Conservation (phyloP, 495 filamentous ascomycete genomes). For the Podospora pseudopauciseta region DNA sequence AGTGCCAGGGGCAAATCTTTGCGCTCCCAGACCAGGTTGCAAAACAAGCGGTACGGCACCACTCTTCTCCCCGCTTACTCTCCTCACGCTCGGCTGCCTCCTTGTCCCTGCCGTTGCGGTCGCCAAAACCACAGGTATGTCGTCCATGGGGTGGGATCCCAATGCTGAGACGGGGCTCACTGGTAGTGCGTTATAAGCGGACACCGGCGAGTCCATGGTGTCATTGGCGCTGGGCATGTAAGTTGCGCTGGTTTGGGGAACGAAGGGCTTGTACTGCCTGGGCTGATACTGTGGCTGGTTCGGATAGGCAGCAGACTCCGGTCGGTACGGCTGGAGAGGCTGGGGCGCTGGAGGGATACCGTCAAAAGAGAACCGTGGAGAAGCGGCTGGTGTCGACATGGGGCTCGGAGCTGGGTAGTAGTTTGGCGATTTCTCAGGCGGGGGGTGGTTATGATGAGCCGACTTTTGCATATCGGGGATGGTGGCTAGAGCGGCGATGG, state of each 20-base stretch:
- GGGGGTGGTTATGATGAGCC: slow-evolving; percentile 2
- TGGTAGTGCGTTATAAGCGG: slow-evolving; percentile 13
- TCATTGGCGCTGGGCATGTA: not conserved
- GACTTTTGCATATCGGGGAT: not conserved
- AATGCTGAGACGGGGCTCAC: slow-evolving; percentile 15
- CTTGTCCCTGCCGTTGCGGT: not conserved
- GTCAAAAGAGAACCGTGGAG: not conserved
- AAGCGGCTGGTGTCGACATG: slow-evolving; percentile 5
- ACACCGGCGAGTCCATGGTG: slow-evolving; percentile 12
- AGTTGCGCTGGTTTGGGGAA: not conserved
- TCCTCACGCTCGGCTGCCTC: not conserved
- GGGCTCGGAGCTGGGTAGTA: slow-evolving; percentile 15
- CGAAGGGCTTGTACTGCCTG: not conserved
- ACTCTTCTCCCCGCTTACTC: not conserved
- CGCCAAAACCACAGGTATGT: not conserved
- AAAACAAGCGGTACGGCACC: slow-evolving; percentile 15
- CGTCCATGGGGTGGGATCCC: slow-evolving; percentile 11
- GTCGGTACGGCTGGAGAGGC: not conserved
- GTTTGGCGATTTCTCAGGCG: slow-evolving; percentile 4
- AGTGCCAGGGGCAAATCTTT: slow-evolving; percentile 2
- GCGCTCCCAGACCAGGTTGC: slow-evolving; percentile 18
- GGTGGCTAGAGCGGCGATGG: not conserved
- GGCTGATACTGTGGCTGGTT: slow-evolving; percentile 11
- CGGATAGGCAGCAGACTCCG: not conserved
- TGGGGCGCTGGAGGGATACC: not conserved